Percentiles rank a stretch among this genome's conserved stretches.
These are phyloP conservation scores for Pichia californica DNA, from an alignment of 805 yeast species.

Conservation along the genomic window DNA sequence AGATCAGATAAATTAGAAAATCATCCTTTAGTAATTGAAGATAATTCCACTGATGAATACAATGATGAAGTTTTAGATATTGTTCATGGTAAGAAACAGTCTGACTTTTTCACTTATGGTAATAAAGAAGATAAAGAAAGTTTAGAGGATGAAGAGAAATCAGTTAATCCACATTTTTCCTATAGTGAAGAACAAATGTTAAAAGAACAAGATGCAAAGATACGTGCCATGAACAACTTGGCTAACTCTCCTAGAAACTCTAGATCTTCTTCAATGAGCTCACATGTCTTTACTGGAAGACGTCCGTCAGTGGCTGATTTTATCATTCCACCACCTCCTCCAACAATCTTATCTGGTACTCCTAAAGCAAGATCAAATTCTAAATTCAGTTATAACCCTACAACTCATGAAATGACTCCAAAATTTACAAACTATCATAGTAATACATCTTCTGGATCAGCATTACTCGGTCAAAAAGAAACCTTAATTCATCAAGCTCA, in stretches of 20 bases:
- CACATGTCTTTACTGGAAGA: conserved; percentile 15
- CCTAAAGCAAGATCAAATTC: conserved; percentile 11
- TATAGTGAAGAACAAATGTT: conserved; percentile 58
- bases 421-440: neutral
- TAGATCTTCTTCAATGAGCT: conserved; percentile 22
- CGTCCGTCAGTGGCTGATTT: conserved; percentile 32
- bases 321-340: conserved; percentile 35
- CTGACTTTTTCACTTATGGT: conserved; percentile 6
- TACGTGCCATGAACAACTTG: conserved; percentile 49
- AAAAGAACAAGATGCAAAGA: conserved; percentile 62
- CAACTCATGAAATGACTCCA: conserved; percentile 22
- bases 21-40: neutral
- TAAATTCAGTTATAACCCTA: conserved; percentile 24
- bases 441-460: neutral
- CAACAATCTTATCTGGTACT: conserved; percentile 19
- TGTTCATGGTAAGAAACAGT: neutral
- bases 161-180: conserved; percentile 46
- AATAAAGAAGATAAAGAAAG: conserved; percentile 12
- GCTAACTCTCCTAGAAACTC: conserved; percentile 26
- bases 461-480: neutral
- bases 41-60: neutral
- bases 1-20: neutral
- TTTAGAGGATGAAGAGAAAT: conserved; percentile 9
- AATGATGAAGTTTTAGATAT: neutral
- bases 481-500: neutral